These are phyloP conservation scores for Dryadomyces quercivorus DNA, from an alignment of 2,329 filamentous ascomycete genomes.

Conservation along the genomic window DNA sequence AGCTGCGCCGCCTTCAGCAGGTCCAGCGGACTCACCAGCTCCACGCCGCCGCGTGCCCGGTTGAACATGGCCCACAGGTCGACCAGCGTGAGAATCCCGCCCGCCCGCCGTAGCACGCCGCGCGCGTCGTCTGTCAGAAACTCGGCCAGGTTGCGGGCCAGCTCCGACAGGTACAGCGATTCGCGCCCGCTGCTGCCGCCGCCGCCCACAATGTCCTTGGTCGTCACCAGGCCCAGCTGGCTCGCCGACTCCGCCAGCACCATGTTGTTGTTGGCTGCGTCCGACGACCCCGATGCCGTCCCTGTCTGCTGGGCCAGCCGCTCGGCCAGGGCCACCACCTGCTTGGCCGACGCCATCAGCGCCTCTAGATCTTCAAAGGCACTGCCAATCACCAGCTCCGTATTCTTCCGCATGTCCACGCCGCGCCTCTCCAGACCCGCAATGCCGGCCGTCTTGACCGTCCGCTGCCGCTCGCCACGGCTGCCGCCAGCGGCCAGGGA, in stretches of 20 bases:
- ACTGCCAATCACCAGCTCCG: constrained; percentile 81
- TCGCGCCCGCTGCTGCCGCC: constrained; percentile 45
- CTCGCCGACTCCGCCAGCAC: constrained; percentile 71
- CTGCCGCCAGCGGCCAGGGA: neutral
- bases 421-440: constrained; percentile 83
- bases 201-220: constrained; percentile 74
- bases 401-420: constrained; percentile 77
- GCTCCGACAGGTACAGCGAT: constrained; percentile 77
- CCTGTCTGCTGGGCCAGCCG: constrained; percentile 58
- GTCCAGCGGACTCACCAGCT: constrained; percentile 82
- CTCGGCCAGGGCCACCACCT: constrained; percentile 88
- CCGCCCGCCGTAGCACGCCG: constrained; percentile 65
- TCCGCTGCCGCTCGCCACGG: constrained; percentile 14
- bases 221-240: constrained; percentile 80
- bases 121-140: constrained; percentile 77
- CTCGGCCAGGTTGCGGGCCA: constrained; percentile 75
- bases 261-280: constrained; percentile 47
- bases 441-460: constrained; percentile 65
- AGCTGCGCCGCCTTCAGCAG: constrained; percentile 80
- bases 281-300: constrained; percentile 20
- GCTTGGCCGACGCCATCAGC: constrained; percentile 93
- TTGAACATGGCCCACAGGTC: constrained; percentile 96
- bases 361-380: constrained; percentile 95
- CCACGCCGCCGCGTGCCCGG: constrained; percentile 80
- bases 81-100: constrained; percentile 79